Base-by-base conservation (phyloP, 2,329 filamentous ascomycete species). In the Cercospora sp. region DNA sequence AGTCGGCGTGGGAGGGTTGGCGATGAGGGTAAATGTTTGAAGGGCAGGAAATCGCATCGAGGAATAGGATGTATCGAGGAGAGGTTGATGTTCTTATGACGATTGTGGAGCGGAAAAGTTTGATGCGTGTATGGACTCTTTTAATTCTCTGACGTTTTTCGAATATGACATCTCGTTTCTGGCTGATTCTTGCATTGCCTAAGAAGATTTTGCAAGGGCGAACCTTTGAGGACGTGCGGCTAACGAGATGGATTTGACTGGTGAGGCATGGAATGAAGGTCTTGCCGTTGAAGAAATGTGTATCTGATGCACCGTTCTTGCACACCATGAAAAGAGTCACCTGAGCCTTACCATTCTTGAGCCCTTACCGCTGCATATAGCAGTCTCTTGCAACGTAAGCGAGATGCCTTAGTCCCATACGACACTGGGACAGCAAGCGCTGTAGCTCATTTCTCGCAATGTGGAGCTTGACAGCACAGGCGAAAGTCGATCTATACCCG, bases 11-110 rank as follows among this genome's bases (percentile, higher is more conserved):
- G 49, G 34, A 24, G 32, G 24, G 10, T 49, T 64, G 26, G 61
- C 12, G 8, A 58, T 64, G 61, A 37, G 49, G 18, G 61, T 57
- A 2, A 64, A 64, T 43, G 61, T 64, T 21, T 21, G 18, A 21
- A 21, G 18, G 18, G 18, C 18, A 21, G 18, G 18, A 21, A 21
- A 21, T 21, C 18, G 18, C 18, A 21, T 21, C 18, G 18, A 21
- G 18, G 18, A 21, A 21, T 21, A 21, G 18, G 18, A 21, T 21
- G 18, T 2, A 21, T 21, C 18, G 18, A 21, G 1, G 1, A 21
- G 18, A 21, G 18, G 18, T 21, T 1, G 18, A 2, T 21, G 18
- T 21, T 21, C 18, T 21, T 21, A 21, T 21, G 18, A 21, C 18
- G 2, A 21, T 21, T 43, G 16, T 43, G 37, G 6, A 43, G 37